phyloP scores from a whole-genome alignment of 2,329 filamentous ascomycete genomes.

The Daldinia eschscholtzii region DNA sequence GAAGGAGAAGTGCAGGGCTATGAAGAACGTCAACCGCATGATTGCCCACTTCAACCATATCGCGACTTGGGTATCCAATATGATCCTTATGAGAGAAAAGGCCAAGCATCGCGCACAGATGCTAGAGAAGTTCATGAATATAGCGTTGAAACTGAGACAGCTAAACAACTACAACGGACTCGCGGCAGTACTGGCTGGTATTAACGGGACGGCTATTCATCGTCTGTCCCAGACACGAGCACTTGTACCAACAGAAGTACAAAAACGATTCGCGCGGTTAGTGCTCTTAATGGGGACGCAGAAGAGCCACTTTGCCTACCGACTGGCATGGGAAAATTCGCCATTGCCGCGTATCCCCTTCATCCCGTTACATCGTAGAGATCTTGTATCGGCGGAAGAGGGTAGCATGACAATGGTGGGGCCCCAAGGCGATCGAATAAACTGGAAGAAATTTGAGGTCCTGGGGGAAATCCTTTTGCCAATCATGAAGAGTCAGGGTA shows the following conservation, averaged over 20 bases:
- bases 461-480: constrained; percentile 91
- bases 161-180: constrained; percentile 98
- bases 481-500: constrained; percentile 91
- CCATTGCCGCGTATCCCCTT: constrained; percentile 92
- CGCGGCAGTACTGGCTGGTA: constrained; percentile 91
- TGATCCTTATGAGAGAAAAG: constrained; percentile 91
- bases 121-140: constrained; percentile 94
- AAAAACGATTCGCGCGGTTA: constrained; percentile 88
- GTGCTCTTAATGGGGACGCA: constrained; percentile 93
- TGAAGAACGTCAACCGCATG: constrained; percentile 93
- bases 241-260: constrained; percentile 76
- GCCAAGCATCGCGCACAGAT: constrained; percentile 93
- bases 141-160: constrained; percentile 86
- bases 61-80: constrained; percentile 84
- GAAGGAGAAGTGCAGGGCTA: constrained; percentile 79
- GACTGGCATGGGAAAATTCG: constrained; percentile 97
- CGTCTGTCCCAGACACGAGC: constrained; percentile 84
- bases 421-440: constrained; percentile 79
- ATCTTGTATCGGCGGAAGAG: constrained; percentile 91
- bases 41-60: constrained; percentile 92
- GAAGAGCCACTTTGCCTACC: constrained; percentile 93
- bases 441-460: constrained; percentile 98
- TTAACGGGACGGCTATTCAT: constrained; percentile 89
- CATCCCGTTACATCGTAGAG: constrained; percentile 87
- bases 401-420: constrained; percentile 92